These are phyloP conservation scores for Geosmithia morbida DNA, from an alignment of 2,329 filamentous ascomycete genomes.

Conservation along the genomic window DNA sequence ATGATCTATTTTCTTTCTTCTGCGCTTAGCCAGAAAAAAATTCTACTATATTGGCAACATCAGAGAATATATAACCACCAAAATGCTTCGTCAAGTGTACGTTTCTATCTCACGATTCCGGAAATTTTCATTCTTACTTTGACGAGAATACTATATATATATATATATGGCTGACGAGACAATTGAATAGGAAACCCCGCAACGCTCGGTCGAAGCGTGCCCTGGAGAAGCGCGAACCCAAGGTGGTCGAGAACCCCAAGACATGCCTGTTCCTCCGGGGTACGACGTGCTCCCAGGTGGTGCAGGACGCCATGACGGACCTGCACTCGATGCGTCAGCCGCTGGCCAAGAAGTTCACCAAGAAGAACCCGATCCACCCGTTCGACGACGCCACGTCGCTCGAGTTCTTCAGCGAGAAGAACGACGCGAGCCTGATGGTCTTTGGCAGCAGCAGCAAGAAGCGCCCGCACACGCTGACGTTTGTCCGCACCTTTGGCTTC, in stretches of 20 bases:
- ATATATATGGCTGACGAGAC: too few species aligned
- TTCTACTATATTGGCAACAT: neutral
- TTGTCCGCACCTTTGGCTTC: constrained; percentile 70
- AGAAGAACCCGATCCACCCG: constrained; percentile 91
- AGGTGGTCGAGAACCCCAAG: constrained; percentile 80
- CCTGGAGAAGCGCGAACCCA: constrained; percentile 84
- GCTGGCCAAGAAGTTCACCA: constrained; percentile 79
- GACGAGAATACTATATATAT: too few species aligned
- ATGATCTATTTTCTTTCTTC: constrained; percentile 1
- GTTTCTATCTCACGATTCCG: constrained; percentile 5
- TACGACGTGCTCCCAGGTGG: constrained; percentile 67
- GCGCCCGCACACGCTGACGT: constrained; percentile 77
- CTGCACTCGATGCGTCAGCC: constrained; percentile 75
- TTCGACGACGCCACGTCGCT: constrained; percentile 82
- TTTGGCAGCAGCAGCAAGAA: constrained; percentile 87
- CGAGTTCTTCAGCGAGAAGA: constrained; percentile 94
- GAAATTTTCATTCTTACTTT: too few species aligned
- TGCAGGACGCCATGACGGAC: constrained; percentile 74
- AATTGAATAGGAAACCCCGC: constrained; percentile 45
- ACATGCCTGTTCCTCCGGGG: constrained; percentile 80
- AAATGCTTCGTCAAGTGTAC: constrained; percentile 36
- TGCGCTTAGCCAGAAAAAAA: neutral
- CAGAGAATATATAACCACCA: constrained; percentile 3
- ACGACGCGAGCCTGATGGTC: constrained; percentile 75
- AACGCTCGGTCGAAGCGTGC: constrained; percentile 87